Base-by-base conservation (phyloP, 2,329 filamentous ascomycete genomes). In the Hypoxylon sp. region DNA sequence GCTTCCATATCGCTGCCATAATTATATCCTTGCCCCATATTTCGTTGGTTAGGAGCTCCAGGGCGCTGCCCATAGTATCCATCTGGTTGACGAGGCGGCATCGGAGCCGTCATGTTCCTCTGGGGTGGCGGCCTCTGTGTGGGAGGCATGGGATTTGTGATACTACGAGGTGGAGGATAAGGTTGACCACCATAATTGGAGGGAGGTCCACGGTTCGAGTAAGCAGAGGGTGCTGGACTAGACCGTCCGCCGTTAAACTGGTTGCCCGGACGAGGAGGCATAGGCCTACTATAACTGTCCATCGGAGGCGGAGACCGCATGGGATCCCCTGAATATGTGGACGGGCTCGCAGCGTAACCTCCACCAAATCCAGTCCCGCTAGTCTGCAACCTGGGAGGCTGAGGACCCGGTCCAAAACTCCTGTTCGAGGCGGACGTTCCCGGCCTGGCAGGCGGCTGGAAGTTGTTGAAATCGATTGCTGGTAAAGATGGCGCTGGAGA, bases 81-180 rank as follows among this genome's bases (percentile, higher is more conserved):
- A 44, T 76, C 74, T 14, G 72, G 71, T 42, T 73, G 74, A 48
- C 78, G 74, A 29, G 74, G 72, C 13, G 80, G 78, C 59, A 81
- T 72, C 3, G 82, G 82, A 3, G 80, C 82, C 22, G 84, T 85
- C 80, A 85, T 80, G 61, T 82, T 85, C 55, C 84, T 80, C 68
- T 80, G 80, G 0, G 82, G 82, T 29, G 80, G 79, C 42, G 77
- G 78, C 37, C 76, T 79, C 26, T 78, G 73, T 5, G 70, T 72
- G 9, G 75, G 73, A 26, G 79, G 75, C 13, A 80, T 70, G 3
- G 80, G 80, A 0, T 79, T 79, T 13, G 83, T 84, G 29, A 79
- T 78, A 60, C 82, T 85, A 35, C 84, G 80, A 58, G 73, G 63
- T 0, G 80, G 78, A 31, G 73, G 68, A 60, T 74, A 77, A 5